phyloP scores from a whole-genome alignment of 441 rosid species.

The Croton setiger region DNA sequence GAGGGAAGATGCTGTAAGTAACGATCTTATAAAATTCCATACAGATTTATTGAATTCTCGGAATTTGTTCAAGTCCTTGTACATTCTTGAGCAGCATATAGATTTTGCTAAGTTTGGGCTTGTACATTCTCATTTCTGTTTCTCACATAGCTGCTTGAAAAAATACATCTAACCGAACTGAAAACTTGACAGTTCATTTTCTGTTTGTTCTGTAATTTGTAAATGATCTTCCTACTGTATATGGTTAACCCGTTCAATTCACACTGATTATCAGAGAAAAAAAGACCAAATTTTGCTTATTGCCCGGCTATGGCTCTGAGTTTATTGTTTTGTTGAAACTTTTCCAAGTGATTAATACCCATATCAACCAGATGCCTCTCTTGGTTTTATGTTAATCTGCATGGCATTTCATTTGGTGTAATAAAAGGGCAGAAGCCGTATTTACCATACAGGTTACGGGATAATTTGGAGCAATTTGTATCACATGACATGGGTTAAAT shows the following conservation, averaged over 20 bases:
- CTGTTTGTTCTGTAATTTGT: background rate
- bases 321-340: too few species aligned
- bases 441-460: too few species aligned
- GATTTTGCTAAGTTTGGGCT: slow-evolving; percentile 3
- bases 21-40: slow-evolving; percentile 35
- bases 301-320: too few species aligned
- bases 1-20: slow-evolving; percentile 48
- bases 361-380: too few species aligned
- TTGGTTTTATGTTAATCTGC: too few species aligned
- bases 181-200: background rate
- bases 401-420: too few species aligned
- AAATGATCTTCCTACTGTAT: background rate
- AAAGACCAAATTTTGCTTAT: too few species aligned
- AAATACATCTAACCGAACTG: background rate
- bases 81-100: background rate
- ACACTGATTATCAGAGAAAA: background rate
- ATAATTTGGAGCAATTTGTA: too few species aligned
- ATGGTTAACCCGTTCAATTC: background rate
- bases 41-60: slow-evolving; percentile 27
- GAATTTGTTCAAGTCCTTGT: slow-evolving; percentile 13
- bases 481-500: too few species aligned
- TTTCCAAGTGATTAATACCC: too few species aligned
- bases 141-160: background rate
- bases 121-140: background rate
- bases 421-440: too few species aligned